phyloP scores from a whole-genome alignment of 768 basidiomycete genomes.

The Solioccasus polychromus region DNA sequence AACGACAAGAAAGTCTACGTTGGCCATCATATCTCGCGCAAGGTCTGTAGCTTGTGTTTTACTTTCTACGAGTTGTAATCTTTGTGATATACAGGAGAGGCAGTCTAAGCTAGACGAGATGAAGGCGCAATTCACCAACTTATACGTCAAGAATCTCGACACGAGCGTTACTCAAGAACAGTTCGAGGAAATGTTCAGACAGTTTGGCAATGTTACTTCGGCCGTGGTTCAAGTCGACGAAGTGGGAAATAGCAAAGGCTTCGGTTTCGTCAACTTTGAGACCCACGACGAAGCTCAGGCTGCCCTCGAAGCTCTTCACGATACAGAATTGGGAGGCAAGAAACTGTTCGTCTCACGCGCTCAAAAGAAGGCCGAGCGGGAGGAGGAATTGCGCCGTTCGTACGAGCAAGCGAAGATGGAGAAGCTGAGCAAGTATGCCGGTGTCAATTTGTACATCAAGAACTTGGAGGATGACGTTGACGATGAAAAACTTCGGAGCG shows the following conservation, averaged over 20 bases:
- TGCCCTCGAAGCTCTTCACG: slow-evolving; percentile 89
- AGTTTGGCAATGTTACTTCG: slow-evolving; percentile 84
- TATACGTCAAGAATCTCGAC: slow-evolving; percentile 98
- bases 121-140: slow-evolving; percentile 95
- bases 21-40: slow-evolving; percentile 95
- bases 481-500: slow-evolving; percentile 93
- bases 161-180: slow-evolving; percentile 79
- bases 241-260: slow-evolving; percentile 90
- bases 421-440: slow-evolving; percentile 96
- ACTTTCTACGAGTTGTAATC: background rate
- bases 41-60: slow-evolving; percentile 46
- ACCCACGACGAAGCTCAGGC: slow-evolving; percentile 86
- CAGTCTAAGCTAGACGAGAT: slow-evolving; percentile 98
- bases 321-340: slow-evolving; percentile 77
- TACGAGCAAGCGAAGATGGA: slow-evolving; percentile 97
- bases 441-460: slow-evolving; percentile 99
- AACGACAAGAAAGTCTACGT: slow-evolving; percentile 99
- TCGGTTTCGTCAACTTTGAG: slow-evolving; percentile 98
- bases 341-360: slow-evolving; percentile 95
- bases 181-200: slow-evolving; percentile 75
- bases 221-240: slow-evolving; percentile 83
- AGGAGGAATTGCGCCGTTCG: slow-evolving; percentile 89
- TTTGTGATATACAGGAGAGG: slow-evolving; percentile 59
- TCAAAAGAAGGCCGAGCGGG: slow-evolving; percentile 97
- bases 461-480: slow-evolving; percentile 98